Evolutionary conservation across 129 eudicot genomes (phyloP), one percentile per base, ranked within the genome.

Genomic region (Artemisia argyi): DNA sequence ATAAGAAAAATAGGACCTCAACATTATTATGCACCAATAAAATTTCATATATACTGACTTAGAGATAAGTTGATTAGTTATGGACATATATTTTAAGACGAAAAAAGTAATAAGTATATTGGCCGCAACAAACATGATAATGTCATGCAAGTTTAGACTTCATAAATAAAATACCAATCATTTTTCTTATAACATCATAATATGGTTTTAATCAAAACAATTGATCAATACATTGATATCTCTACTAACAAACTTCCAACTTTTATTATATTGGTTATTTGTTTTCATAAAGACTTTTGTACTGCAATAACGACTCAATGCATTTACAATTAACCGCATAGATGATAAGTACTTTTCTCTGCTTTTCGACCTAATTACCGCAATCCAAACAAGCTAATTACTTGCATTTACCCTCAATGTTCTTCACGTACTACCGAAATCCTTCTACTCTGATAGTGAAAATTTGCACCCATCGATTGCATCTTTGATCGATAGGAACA

Each of bases 401-500:
- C 26, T 24, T 61, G 44, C 39, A 54, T 74, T 19, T 47, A 70
- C 71, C 66, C 10, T 62, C 44, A 46, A 63, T 12, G 13, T 8
- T 66, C 64, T 68, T 81, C 74, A 20, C n/a, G n/a, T n/a, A 2
- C 32, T 80, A 50, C 22, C 26, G 1, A 11, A 69, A 57, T 54
- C 47, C 58, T 83, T 73, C 15, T 83, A 74, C 30, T 32, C 59
- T 58, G 20, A 39, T 13, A 85, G 78, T 8, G 85, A 78, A 69
- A 76, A 89, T 48, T 66, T 87, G 73, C 92, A 93, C 1, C 86
- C 83, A 1, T 80, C 85, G 2, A 93, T 69, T 12, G 98, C 98
- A 76, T 93, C 98, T 67, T 87, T 80, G 1, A 82, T 74, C 7
- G 97, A 87, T 50, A 93, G 69, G 72, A 77, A 93, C 14, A 93